Evolutionary conservation across 148 eudicot genomes (phyloP), one percentile per base, ranked within the genome.

Genomic region (Fagopyrum tataricum): DNA sequence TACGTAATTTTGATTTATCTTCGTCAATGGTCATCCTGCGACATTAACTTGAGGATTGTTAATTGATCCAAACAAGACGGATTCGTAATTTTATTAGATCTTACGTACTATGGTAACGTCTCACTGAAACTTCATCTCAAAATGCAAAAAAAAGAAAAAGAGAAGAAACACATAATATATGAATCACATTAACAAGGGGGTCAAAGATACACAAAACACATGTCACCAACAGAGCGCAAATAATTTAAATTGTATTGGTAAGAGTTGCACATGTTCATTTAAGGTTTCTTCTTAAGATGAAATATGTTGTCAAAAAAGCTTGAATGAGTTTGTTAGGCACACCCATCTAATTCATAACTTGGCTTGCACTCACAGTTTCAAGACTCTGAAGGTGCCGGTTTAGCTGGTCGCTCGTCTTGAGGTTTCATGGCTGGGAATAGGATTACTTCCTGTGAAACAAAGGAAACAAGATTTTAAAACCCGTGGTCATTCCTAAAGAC

Each of bases 381-480:
- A 70, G 72, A 46, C 18, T 70, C 51, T 5, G 72, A 47, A 47
- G 48, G 40, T 24, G 51, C 0, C 12, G 21, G 76, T 81, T 93
- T 87, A 75, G 76, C 31, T n/a, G 85, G 83, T 44, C 85, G 90
- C 59, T 94, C 98, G 61, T 94, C 98, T 69, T 91, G 95, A 53
- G 97, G 97, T 66, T 89, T 94, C 98, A 94, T 94, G 31, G 97
- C 97, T 11, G 97, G 98, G 76, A 94, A 94, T 24, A 94, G 90
- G 44, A 94, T 74, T 26, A 94, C 98, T 87, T 94, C 98, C 97
- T 94, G 91, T 62, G 23, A 26, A 79, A 11, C 24, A 73, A 17
- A 76, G 3, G 11, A 72, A 64, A 18, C 15, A 46, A 1, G 7
- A 75, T 18, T 49, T 18, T 41, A 76, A 67, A 72, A 13, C 64